A percentile compares a stretch with the other conserved stretches of the same genome.
Conservation (phyloP, 768 basidiomycete species). For the Tulasnella sp. region DNA sequence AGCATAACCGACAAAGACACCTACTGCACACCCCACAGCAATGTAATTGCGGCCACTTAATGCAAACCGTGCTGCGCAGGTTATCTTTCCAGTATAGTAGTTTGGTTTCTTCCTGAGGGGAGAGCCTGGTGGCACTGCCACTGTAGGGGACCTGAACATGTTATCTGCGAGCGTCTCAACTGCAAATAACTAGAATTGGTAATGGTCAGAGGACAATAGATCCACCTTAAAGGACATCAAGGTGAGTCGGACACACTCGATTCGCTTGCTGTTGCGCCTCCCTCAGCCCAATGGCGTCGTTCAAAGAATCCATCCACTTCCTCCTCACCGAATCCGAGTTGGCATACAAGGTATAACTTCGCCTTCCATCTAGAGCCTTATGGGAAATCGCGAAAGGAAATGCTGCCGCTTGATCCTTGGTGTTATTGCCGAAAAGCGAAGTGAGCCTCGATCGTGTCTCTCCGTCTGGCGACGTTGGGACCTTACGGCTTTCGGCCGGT, state of each 20-base stretch:
- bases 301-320: slow-evolving; percentile 51
- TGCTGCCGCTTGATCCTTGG: slow-evolving; percentile 29
- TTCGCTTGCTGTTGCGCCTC: slow-evolving; percentile 57
- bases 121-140: slow-evolving; percentile 25
- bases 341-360: slow-evolving; percentile 66
- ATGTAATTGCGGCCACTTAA: slow-evolving; percentile 44
- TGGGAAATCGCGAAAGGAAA: slow-evolving; percentile 76
- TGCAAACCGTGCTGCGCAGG: slow-evolving; percentile 46
- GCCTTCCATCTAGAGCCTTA: slow-evolving; percentile 40
- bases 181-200: slow-evolving; percentile 50
- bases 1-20: slow-evolving; percentile 52
- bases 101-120: slow-evolving; percentile 18
- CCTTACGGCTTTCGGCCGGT: slow-evolving; percentile 51
- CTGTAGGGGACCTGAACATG: slow-evolving; percentile 43
- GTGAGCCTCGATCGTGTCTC: not conserved
- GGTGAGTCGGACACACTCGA: slow-evolving; percentile 39
- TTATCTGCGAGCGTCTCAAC: slow-evolving; percentile 46
- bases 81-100: slow-evolving; percentile 47
- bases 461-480: slow-evolving; percentile 29
- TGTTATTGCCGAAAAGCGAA: slow-evolving; percentile 32
- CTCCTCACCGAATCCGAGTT: slow-evolving; percentile 43
- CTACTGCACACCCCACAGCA: slow-evolving; percentile 53
- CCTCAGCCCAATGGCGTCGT: slow-evolving; percentile 52
- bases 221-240: not conserved
- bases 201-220: not conserved